phyloP scores from a whole-genome alignment of 495 filamentous ascomycete genomes.

The Penicillium cosmopolitanum region DNA sequence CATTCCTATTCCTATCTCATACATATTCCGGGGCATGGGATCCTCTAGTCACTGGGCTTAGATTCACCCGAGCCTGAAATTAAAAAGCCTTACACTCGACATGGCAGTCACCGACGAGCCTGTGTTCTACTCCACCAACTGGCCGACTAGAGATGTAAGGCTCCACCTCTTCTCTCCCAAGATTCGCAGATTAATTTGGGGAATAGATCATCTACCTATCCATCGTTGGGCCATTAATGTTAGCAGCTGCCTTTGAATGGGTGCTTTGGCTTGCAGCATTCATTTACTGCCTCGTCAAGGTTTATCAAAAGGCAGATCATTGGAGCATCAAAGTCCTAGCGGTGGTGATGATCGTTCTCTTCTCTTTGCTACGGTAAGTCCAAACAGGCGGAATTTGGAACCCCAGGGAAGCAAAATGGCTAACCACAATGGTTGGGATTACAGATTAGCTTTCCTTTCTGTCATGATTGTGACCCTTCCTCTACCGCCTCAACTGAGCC shows the following conservation, averaged over 20 bases:
- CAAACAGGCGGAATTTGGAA: neutral
- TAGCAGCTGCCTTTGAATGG: conserved; percentile 90
- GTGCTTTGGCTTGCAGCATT: conserved; percentile 92
- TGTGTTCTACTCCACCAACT: conserved; percentile 25
- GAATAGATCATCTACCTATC: conserved; percentile 76
- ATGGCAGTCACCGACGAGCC: neutral
- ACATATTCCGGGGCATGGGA: neutral
- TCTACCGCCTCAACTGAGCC: conserved; percentile 69
- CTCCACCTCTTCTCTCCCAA: neutral
- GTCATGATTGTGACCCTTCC: conserved; percentile 96
- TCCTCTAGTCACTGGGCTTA: neutral
- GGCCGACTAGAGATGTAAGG: conserved; percentile 70
- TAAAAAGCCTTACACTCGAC: neutral
- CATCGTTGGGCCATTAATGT: conserved; percentile 80
- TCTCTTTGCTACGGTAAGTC: conserved; percentile 72
- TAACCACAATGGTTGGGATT: neutral
- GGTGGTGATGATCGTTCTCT: conserved; percentile 72
- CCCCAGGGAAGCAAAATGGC: neutral
- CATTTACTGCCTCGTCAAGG: conserved; percentile 86
- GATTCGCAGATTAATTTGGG: neutral
- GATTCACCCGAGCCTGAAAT: neutral
- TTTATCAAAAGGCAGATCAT: conserved; percentile 87
- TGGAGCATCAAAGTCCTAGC: conserved; percentile 80
- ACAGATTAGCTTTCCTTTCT: conserved; percentile 83
- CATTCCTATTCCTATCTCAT: no score